Base-by-base conservation (phyloP, 495 filamentous ascomycete genomes). In the Aspergillus wentii region DNA sequence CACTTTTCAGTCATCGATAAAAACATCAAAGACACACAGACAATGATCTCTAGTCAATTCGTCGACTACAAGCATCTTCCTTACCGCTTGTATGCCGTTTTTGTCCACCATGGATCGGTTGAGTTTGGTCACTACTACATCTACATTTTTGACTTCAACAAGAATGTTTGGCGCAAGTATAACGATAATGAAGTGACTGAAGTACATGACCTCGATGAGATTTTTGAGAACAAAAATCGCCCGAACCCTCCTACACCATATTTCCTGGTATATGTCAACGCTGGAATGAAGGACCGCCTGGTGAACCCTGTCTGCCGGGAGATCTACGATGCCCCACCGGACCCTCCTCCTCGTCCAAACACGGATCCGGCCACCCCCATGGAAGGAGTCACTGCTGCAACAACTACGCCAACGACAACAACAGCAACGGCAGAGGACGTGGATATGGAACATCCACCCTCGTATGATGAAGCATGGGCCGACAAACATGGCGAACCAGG, bases 61-160 rank as follows among this genome's bases (percentile, higher is more conserved):
- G 62, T 57, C 3, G 70, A 72, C 38, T 64, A 34, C 30, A 68
- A 65, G 20, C 56, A 78, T 16, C 57, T 86, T 16, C 71, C 79
- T 2, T 99, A 96, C 57, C 78, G 75, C n/a, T 77, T 99, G 9
- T 86, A 94, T 40, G 86, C 92, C 0, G 84, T 96, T 15, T 91
- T 97, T 57, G 86, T 95, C 34, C 94, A 99, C 53, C 76, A 82
- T 4, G 94, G 78, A 6, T 72, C 68, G 26, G 76, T 72, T 2
- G 65, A 60, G 13, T 85, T 83, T 33, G 92, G 92, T 1, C 92
- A 98, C 59, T 99, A 96, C 66, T 99, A 86, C 79, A 88, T 96
- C 41, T 96, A 89, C 72, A 94, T 98, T 49, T 83, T 79, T 54
- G 92, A 97, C 59, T 94, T 94, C 57, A 69, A 79, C 37, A 71